Conservation (phyloP, 169 alveolate genomes). For the Miamiensis avidus region DNA sequence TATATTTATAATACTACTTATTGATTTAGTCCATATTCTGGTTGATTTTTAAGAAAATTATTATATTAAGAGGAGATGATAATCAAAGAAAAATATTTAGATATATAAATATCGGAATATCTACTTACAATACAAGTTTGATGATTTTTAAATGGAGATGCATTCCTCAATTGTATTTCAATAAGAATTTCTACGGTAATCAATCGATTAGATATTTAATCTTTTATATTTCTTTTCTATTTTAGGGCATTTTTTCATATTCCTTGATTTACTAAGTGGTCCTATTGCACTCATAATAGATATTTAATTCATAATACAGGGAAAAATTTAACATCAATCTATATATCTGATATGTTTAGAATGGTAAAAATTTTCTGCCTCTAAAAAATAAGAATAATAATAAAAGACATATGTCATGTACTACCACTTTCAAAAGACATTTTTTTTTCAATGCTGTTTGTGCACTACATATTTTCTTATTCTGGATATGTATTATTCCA, state of each 20-base stretch:
- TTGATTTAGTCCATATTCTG: not conserved
- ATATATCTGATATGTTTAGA: constrained; percentile 14
- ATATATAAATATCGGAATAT: no score
- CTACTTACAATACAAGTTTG: not conserved
- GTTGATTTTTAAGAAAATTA: no score
- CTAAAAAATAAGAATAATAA: constrained; percentile 24
- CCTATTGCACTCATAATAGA: not conserved
- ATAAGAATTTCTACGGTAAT: not conserved
- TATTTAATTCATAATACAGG: not conserved
- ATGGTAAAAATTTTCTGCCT: constrained; percentile 25
- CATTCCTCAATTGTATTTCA: not conserved
- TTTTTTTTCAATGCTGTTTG: constrained; percentile 7
- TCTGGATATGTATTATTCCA: constrained; percentile 14
- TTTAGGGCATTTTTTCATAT: not conserved
- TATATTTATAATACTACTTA: no score
- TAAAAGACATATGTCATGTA: constrained; percentile 23
- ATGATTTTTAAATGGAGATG: not conserved
- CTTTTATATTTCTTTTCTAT: no score
- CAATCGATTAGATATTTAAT: no score
- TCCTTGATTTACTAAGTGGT: not conserved
- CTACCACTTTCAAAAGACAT: constrained; percentile 20
- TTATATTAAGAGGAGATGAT: not conserved
- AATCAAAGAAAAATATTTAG: not conserved
- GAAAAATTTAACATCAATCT: not conserved
- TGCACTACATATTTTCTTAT: constrained; percentile 21